Evolutionary conservation across 2,329 filamentous ascomycete genomes (phyloP).

Genomic region (Fusarium compactum): DNA sequence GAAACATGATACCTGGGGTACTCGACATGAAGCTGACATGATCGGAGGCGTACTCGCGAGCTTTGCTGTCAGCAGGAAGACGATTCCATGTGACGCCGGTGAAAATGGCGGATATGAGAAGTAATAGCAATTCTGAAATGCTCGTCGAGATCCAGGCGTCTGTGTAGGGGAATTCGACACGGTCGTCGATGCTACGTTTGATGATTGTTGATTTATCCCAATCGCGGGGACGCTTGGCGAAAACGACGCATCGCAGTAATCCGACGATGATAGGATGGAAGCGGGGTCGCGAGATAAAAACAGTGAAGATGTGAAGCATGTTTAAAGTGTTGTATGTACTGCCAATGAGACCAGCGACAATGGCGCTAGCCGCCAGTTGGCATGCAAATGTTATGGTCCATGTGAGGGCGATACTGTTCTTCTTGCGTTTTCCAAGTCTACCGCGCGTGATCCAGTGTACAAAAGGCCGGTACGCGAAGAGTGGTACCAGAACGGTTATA

Average conservation of each 20-base stretch:
- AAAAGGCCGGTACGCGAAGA: conserved; percentile 38
- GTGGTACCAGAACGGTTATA: conserved; percentile 21
- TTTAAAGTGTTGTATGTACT: conserved; percentile 39
- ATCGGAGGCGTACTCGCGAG: conserved; percentile 32
- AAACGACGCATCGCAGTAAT: conserved; percentile 38
- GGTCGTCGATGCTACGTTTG: conserved; percentile 27
- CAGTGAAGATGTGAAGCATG: conserved; percentile 43
- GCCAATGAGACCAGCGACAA: conserved; percentile 37
- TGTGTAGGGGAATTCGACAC: conserved; percentile 44
- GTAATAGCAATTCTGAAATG: conserved; percentile 35
- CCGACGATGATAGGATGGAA: conserved; percentile 37
- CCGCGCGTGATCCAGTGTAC: conserved; percentile 33
- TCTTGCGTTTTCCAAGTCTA: conserved; percentile 27
- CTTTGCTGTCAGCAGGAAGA: conserved; percentile 5
- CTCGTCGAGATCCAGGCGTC: conserved; percentile 40
- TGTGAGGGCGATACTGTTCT: conserved; percentile 18
- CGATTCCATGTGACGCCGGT: conserved; percentile 45
- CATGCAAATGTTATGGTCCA: conserved; percentile 36
- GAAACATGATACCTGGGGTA: conserved; percentile 35
- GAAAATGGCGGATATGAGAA: conserved; percentile 40
- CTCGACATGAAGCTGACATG: conserved; percentile 40
- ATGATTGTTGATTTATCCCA: conserved; percentile 41
- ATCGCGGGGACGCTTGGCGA: conserved; percentile 10
- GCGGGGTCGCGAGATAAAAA: conserved; percentile 40
- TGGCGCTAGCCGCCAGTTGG: conserved; percentile 39